These are phyloP conservation scores for Ophiostoma perfectum DNA, from an alignment of 2,329 filamentous ascomycete species.

Conservation along the genomic window DNA sequence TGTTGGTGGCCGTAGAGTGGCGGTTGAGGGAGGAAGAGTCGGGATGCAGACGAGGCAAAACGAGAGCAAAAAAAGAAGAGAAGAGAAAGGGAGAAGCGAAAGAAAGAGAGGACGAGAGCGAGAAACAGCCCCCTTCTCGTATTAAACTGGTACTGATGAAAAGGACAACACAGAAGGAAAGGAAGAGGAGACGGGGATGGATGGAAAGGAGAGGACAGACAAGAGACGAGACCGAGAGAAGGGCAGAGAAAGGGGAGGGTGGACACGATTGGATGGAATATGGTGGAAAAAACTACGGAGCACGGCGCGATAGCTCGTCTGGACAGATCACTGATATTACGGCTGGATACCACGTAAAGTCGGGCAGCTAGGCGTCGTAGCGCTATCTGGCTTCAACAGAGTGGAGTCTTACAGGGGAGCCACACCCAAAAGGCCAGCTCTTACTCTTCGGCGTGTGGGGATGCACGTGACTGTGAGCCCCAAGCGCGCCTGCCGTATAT, in stretches of 20 bases:
- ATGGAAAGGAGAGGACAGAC: background rate
- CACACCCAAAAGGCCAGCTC: background rate
- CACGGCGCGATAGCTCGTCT: slow-evolving; percentile 17
- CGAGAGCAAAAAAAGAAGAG: slow-evolving; percentile 11
- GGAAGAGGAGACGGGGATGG: slow-evolving; percentile 10
- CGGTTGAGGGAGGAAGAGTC: slow-evolving; percentile 7
- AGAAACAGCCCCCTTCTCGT: background rate
- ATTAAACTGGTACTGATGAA: slow-evolving; percentile 4
- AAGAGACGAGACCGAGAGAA: background rate
- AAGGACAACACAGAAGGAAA: slow-evolving; percentile 18
- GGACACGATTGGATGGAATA: slow-evolving; percentile 12
- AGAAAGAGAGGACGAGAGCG: slow-evolving; percentile 14
- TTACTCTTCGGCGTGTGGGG: background rate
- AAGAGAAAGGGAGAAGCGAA: slow-evolving; percentile 12
- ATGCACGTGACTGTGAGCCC: background rate
- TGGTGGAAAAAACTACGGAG: slow-evolving; percentile 20
- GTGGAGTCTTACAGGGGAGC: background rate
- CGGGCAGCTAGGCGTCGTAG: background rate
- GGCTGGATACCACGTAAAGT: slow-evolving; percentile 29
- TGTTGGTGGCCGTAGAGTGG: slow-evolving; percentile 19
- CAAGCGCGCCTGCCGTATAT: background rate
- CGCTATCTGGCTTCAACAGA: background rate
- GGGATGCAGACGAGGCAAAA: slow-evolving; percentile 13
- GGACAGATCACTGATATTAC: slow-evolving; percentile 7
- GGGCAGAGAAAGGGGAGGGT: slow-evolving; percentile 14